Conservation (phyloP, 768 basidiomycete genomes). For the Trametopsis cervina region DNA sequence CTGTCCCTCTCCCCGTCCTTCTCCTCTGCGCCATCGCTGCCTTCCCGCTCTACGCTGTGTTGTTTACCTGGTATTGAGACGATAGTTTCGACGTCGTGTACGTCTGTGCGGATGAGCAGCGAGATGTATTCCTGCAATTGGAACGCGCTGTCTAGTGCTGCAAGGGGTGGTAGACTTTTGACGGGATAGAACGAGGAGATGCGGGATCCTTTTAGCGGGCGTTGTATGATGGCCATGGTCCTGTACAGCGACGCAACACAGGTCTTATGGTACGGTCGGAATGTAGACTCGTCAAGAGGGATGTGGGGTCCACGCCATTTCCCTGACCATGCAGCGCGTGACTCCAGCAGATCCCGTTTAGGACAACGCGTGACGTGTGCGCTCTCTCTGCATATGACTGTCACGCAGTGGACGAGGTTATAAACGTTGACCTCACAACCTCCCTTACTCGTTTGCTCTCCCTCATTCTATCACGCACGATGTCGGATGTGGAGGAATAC, state of each 20-base stretch:
- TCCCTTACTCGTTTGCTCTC: neutral
- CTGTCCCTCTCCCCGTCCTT: constrained; percentile 27
- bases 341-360: too few species aligned
- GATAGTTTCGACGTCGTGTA: constrained; percentile 82
- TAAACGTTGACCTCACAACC: neutral
- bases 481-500: constrained; percentile 24
- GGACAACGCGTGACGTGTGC: neutral
- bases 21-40: constrained; percentile 28
- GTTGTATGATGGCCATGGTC: constrained; percentile 28
- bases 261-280: too few species aligned
- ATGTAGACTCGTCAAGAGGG: too few species aligned
- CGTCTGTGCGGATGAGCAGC: constrained; percentile 75
- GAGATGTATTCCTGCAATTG: constrained; percentile 95
- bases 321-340: too few species aligned
- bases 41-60: constrained; percentile 22
- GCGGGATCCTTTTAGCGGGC: constrained; percentile 70
- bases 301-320: too few species aligned
- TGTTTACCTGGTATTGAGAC: constrained; percentile 62
- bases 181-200: constrained; percentile 78
- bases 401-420: neutral
- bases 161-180: constrained; percentile 59
- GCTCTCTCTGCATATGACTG: neutral
- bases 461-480: neutral
- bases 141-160: constrained; percentile 84
- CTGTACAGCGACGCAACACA: too few species aligned